Percentiles rank a stretch among this genome's conserved stretches.
Conservation (phyloP, 768 basidiomycete species). For the Vararia minispora region DNA sequence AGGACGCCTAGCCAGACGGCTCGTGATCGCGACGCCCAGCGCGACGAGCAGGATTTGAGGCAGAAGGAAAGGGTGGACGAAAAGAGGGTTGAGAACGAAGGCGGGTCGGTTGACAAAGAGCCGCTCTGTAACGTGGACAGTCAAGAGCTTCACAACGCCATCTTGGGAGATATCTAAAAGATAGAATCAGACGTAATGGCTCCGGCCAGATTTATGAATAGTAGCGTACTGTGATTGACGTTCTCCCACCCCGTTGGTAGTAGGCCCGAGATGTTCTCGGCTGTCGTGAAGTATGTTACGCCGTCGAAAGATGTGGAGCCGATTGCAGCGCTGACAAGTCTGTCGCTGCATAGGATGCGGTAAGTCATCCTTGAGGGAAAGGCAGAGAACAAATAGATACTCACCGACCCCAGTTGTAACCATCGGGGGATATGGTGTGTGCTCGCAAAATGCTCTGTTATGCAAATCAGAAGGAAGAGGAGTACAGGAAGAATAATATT, state of each 20-base stretch:
- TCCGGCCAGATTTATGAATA: not conserved
- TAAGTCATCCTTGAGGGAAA: not conserved
- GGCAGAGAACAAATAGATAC: no score
- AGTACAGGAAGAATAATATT: no score
- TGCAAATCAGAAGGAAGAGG: no score
- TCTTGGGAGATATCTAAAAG: conserved; percentile 8
- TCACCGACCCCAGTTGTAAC: conserved; percentile 23
- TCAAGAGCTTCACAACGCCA: conserved; percentile 8
- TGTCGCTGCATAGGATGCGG: conserved; percentile 2
- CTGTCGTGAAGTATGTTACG: conserved; percentile 32
- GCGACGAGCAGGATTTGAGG: no score
- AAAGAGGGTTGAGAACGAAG: no score
- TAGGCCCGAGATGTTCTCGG: conserved; percentile 39
- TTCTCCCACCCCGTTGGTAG: conserved; percentile 39
- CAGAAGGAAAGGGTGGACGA: no score
- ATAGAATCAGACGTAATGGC: no score
- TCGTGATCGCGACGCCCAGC: no score
- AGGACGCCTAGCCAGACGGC: no score
- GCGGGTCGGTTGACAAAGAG: no score
- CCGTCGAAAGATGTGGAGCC: conserved; percentile 1
- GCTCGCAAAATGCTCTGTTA: conserved; percentile 8
- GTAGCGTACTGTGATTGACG: conserved; percentile 39
- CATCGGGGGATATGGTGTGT: conserved; percentile 19
- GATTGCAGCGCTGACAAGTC: conserved; percentile 3
- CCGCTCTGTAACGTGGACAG: no score